Base-by-base conservation (phyloP, 2,329 filamentous ascomycete genomes). In the Coleophoma eucalyptorum region DNA sequence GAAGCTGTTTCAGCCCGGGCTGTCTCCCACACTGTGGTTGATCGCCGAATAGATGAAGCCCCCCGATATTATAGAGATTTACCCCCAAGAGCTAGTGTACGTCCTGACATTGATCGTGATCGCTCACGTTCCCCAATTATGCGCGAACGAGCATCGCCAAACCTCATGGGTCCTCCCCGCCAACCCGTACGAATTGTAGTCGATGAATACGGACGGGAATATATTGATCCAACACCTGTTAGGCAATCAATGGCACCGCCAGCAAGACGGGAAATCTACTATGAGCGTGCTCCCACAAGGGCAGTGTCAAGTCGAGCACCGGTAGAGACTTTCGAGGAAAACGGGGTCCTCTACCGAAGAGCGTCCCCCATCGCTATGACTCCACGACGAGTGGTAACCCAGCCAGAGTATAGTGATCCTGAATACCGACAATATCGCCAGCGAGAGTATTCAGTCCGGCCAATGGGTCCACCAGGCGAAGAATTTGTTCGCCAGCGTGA, bases 191-290 rank as follows among this genome's bases (percentile, higher is more conserved):
- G 86, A 54, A 86, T 96, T 55, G 77, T 96, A 33, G 76, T 95
- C 49, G 92, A 97, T 69, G 83, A 89, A 55, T 89, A 85, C 67
- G 91, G 91, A 38, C 89, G 89, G 65, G 84, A 90, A 65, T 97
- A 92, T 70, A 81, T 81, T 53, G 81, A 85, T 59, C 79, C 81
- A 21, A 60, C 70, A 10, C 74, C 73, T 16, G 62, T 75, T 18
- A 70, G 79, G 43, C 79, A 79, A 46, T 83, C 81, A 7, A 72
- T 78, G 15, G 79, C 77, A 4, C 75, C 79, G 38, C 71, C 77
- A 34, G 63, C 62, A 31, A 67, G 70, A 51, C 70, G 75, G 20
- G 79, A 84, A 50, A 64, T 83, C 48, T 68, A 86, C 41, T 90
- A 91, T 59, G 89, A 93, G 62, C 79, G 86, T 45, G 52, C 61